A percentile compares a stretch with the other conserved stretches of the same genome.
phyloP scores from a whole-genome alignment of 2,329 filamentous ascomycete species.

The Stemphylium beticola region DNA sequence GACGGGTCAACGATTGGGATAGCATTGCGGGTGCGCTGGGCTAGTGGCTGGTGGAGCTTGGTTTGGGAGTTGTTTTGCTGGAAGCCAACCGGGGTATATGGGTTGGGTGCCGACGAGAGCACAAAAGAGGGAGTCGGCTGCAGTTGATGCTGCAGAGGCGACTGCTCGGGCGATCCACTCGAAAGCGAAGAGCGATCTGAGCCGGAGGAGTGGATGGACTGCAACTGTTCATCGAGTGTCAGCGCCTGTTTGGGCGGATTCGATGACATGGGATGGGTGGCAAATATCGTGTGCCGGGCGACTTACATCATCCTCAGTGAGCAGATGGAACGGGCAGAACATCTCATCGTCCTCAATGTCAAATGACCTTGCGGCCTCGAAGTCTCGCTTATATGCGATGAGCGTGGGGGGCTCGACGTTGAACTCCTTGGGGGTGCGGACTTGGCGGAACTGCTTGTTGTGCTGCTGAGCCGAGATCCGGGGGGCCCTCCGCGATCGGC shows the following conservation, averaged over 20 bases:
- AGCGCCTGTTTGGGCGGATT: conserved; percentile 34
- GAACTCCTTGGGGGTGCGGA: conserved; percentile 82
- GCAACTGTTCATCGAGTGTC: conserved; percentile 65
- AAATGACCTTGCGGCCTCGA: conserved; percentile 91
- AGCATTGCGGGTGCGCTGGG: conserved; percentile 88
- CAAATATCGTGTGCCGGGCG: conserved; percentile 29
- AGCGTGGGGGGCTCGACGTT: conserved; percentile 78
- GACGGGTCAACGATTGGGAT: conserved; percentile 97
- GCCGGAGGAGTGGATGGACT: conserved; percentile 85
- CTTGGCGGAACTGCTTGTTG: conserved; percentile 85
- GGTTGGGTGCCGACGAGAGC: conserved; percentile 69
- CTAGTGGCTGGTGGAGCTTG: conserved; percentile 89
- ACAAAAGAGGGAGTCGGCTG: conserved; percentile 73
- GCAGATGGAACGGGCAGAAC: conserved; percentile 84
- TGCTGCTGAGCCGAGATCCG: conserved; percentile 82
- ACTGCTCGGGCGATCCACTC: conserved; percentile 90
- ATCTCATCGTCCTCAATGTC: conserved; percentile 95
- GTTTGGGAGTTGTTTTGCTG: conserved; percentile 62
- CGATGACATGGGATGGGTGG: conserved; percentile 33
- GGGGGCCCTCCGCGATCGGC: conserved; percentile 83
- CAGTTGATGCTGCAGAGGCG: conserved; percentile 83
- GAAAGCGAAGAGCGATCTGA: conserved; percentile 95
- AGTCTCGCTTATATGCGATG: conserved; percentile 80
- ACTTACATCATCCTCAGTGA: conserved; percentile 90
- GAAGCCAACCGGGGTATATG: conserved; percentile 65